Base-by-base conservation (phyloP, 2,329 filamentous ascomycete genomes). In the Epichloe sp. region DNA sequence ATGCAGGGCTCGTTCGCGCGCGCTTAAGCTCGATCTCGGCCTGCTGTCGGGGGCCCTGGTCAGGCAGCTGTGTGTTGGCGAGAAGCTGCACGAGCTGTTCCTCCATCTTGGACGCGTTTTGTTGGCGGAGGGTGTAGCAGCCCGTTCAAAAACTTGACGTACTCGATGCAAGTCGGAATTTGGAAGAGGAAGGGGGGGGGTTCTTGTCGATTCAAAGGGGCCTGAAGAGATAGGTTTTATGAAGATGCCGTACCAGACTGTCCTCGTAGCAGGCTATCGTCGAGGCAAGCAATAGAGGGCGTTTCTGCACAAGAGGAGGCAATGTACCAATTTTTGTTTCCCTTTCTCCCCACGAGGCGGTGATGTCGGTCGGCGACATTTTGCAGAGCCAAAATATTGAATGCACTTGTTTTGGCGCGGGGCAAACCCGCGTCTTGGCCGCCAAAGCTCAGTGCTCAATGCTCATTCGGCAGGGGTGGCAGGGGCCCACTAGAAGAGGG, bases 31-130 rank as follows among this genome's bases (percentile, higher is more conserved):
- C 86, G 63, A 84, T 76, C 71, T 98, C 93, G 60, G 93, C 93
- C 65, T 86, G 82, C 66, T 87, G 89, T 67, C 91, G 85, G 52
- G 83, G 83, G 51, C 72, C 82, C 66, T 91, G 83, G 53, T 83
- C 80, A 54, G 86, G 63, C 56, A 83, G 83, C 72, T 95, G 88
- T 47, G 90, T 95, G 69, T 89, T 88, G 62, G 85, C 81, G 57
- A 98, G 83, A 66, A 97, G 79, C 68, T 84, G 83, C 61, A 93
- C 83, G 68, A 98, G 81, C 75, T 95, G 84, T 71, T 94, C 85
- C 78, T 95, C 90, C 89, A 95, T 95, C 61, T 55, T 63, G 61
- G 56, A 34, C 31, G 26, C 36, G 34, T 36, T 31, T 52, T 45
- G 50, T 52, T 52, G 41, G 35, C 34, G 50, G 47, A 17, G 48